Base-by-base conservation (phyloP, 257 asterid genomes). In the Dorcoceras hygrometricum region DNA sequence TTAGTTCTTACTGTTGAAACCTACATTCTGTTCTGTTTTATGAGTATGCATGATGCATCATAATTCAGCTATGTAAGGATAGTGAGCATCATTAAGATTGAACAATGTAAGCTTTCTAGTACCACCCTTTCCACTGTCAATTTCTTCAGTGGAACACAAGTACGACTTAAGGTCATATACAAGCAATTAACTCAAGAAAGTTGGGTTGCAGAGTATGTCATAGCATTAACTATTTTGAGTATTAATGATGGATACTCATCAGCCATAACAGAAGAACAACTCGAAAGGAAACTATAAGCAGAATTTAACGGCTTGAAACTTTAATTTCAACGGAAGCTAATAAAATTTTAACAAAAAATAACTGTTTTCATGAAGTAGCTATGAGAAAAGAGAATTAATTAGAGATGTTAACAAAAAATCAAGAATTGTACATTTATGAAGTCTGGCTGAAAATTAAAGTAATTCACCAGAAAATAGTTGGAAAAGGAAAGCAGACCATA, bases 1-100 rank as follows among this genome's bases (percentile, higher is more conserved):
- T 11, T 34, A 70, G 66, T 32, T 62, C 72, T 62, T 23, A 66
- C 67, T 8, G 39, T 50, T 70, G 58, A 71, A 57, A 23, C 59
- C 57, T 34, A 55, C 31, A 64, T 55, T 54, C 61, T n/a, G 3
- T 16, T 3, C 10, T 27, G 29, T n/a, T 34, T 5, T 23, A 12
- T 62, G 66, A 54, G 14, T 29, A 48, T 65, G 22, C 23, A 23
- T 63, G 23, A 48, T 65, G 22, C 23, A 23, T 63, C 50, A 24
- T 16, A 22, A 36, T 23, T 58, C 57, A 39, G 8, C 14, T 12
- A 39, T 14, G 51, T 39, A 39, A 36, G 3, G 9, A 36, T 36
- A 39, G n/a, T 39, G 19, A 12, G 51, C 19, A 12, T 43, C 19
- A 14, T 43, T 43, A 14, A 43, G 19, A 43, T 43, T 43, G 19